Percentiles rank a stretch among this genome's conserved stretches.
Conservation (phyloP, 192 early-diverging fungal species). For the Geranomyces michiganensis region DNA sequence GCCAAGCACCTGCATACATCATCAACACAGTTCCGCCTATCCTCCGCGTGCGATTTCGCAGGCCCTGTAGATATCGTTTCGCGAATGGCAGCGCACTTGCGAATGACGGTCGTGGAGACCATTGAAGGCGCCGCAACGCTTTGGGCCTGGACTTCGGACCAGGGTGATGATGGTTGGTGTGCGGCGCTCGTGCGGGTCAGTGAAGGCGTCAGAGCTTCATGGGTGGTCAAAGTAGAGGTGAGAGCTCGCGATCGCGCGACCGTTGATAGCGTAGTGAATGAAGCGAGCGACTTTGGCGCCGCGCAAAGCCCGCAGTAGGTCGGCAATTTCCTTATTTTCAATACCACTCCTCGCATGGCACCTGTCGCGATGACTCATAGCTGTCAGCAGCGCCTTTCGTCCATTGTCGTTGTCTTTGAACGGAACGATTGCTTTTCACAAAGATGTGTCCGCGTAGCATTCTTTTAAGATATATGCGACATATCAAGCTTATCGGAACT, state of each 20-base stretch:
- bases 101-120: constrained; percentile 11
- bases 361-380: no score
- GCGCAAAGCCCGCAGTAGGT: no score
- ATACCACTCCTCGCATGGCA: no score
- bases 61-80: neutral
- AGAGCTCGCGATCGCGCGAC: neutral
- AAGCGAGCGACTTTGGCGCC: neutral
- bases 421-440: no score
- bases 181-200: constrained; percentile 13
- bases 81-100: neutral
- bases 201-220: neutral
- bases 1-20: constrained; percentile 7
- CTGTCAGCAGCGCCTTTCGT: no score
- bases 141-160: neutral
- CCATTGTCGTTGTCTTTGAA: no score
- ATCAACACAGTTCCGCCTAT: constrained; percentile 1
- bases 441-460: no score
- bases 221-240: constrained; percentile 6
- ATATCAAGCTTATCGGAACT: neutral
- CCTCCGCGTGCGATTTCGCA: neutral
- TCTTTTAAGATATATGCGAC: no score
- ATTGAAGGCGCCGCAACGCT: constrained; percentile 17
- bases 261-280: neutral
- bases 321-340: no score
- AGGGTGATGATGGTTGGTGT: constrained; percentile 4